Conservation (phyloP, 306 rosid species). For the Hippophae tibetana region DNA sequence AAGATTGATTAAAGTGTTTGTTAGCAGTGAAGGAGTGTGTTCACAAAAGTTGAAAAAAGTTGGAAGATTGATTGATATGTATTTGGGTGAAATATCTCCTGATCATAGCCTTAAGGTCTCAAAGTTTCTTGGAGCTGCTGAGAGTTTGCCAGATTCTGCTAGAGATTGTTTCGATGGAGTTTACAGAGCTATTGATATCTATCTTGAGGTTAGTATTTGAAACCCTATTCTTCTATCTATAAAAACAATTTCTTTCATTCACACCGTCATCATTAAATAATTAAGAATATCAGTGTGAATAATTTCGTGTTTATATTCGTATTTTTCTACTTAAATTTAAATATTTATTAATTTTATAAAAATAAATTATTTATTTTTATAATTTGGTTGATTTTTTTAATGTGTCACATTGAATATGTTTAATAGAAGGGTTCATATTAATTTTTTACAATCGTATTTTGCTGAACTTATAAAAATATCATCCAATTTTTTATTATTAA, state of each 20-base stretch:
- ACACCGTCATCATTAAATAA: not conserved
- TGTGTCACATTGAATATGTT: too few relatives aligned
- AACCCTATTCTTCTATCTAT: not conserved
- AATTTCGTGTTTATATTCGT: not conserved
- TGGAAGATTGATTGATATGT: slow-evolving; percentile 52
- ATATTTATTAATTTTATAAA: too few relatives aligned
- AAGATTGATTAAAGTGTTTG: slow-evolving; percentile 50
- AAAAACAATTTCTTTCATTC: not conserved
- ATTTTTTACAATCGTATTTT: too few relatives aligned
- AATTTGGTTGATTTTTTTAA: too few relatives aligned
- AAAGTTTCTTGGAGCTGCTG: slow-evolving; percentile 60
- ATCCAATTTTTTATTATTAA: too few relatives aligned
- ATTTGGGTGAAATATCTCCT: slow-evolving; percentile 61
- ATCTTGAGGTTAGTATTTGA: slow-evolving; percentile 46
- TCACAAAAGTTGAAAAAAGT: slow-evolving; percentile 47
- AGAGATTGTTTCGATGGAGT: slow-evolving; percentile 58
- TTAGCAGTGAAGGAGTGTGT: slow-evolving; percentile 21
- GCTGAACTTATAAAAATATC: too few relatives aligned
- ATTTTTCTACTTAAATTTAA: too few relatives aligned
- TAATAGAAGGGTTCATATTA: too few relatives aligned
- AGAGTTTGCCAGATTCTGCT: slow-evolving; percentile 59
- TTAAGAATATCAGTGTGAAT: not conserved
- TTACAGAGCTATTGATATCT: slow-evolving; percentile 72
- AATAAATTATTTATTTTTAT: too few relatives aligned
- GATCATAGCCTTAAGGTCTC: slow-evolving; percentile 60